A percentile compares a stretch with the other conserved stretches of the same genome.
These are phyloP conservation scores for Cystobasidium slooffiae DNA, from an alignment of 1,284 basidiomycete species.

Conservation along the genomic window DNA sequence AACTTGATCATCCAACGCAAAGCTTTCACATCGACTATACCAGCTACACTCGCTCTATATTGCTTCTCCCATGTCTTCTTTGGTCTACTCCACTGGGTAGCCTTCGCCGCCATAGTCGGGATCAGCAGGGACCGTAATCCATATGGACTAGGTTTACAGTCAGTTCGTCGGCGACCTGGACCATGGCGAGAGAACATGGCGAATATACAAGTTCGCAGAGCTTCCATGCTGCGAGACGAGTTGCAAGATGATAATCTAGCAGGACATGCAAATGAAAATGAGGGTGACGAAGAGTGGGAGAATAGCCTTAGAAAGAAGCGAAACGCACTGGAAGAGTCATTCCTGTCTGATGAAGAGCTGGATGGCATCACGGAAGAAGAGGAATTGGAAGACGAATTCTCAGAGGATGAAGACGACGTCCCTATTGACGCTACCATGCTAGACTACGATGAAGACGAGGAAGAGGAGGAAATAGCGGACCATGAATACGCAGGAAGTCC, in stretches of 20 bases:
- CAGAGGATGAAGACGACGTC: slow-evolving; percentile 35
- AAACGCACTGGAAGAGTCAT: slow-evolving; percentile 16
- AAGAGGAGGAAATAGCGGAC: slow-evolving; percentile 9
- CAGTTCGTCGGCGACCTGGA: slow-evolving; percentile 20
- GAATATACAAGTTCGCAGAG: slow-evolving; percentile 28
- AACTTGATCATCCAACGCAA: slow-evolving; percentile 39
- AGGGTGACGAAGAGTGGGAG: slow-evolving; percentile 20
- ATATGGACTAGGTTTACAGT: slow-evolving; percentile 40
- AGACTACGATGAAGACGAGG: slow-evolving; percentile 27
- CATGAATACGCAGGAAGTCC: slow-evolving; percentile 16
- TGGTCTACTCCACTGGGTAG: slow-evolving; percentile 38
- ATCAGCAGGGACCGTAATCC: slow-evolving; percentile 32
- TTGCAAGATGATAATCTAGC: background rate
- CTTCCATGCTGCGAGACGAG: background rate
- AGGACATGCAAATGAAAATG: background rate
- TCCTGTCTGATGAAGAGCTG: slow-evolving; percentile 19
- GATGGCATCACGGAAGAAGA: background rate
- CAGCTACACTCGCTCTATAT: slow-evolving; percentile 20
- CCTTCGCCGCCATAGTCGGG: slow-evolving; percentile 36
- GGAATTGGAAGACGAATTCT: slow-evolving; percentile 12
- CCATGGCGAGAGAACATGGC: slow-evolving; percentile 32
- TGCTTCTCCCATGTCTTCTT: slow-evolving; percentile 41
- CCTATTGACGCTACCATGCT: slow-evolving; percentile 33
- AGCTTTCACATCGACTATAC: slow-evolving; percentile 27
- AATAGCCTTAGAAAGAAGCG: slow-evolving; percentile 10